Evolutionary conservation across 2,329 filamentous ascomycete genomes (phyloP), one percentile per base, ranked within the genome.

Genomic region (Penicillium olsonii): DNA sequence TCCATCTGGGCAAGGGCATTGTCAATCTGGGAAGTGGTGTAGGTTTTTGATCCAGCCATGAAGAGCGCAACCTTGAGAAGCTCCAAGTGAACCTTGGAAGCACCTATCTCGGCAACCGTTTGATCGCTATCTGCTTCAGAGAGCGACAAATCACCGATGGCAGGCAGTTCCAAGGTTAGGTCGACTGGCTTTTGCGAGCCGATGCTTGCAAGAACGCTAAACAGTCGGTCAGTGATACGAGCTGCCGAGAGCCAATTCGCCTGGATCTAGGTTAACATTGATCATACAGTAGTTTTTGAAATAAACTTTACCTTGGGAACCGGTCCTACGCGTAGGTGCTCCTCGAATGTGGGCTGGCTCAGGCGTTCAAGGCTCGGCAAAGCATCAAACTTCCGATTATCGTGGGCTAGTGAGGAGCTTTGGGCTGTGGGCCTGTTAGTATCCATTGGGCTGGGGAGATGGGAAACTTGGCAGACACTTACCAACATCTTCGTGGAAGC

Each of bases 311-410:
- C 72, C 48, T 58, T 60, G 44, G 70, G 71, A 38, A 69, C 52
- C 17, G 72, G 72, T 19, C 72, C 72, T 38, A 66, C 35, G 17
- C 71, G 68, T 51, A 74, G 54, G 31, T 61, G 63, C 53, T 72
- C 57, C 54, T 75, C 72, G 41, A 75, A 68, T 11, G 61, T 61
- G 18, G 65, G 59, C 38, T 66, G 58, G 5, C 58, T 63, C 20
- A 63, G 60, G 11, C 61, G 56, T 59, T 75, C 72, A 39, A 70
- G 72, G 50, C 70, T 69, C 68, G 72, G 69, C 33, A 74, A 74
- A 26, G 66, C 69, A 35, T 67, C 63, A 42, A 68, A 74, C 10
- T 57, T 61, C 37, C 72, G 69, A 38, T 69, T 64, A 46, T 75
- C 72, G 19, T 62, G 41, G 34, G 63, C 45, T 1, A 64, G 45